Evolutionary conservation across 495 filamentous ascomycete species (phyloP).

Genomic region (Platismatia glauca): DNA sequence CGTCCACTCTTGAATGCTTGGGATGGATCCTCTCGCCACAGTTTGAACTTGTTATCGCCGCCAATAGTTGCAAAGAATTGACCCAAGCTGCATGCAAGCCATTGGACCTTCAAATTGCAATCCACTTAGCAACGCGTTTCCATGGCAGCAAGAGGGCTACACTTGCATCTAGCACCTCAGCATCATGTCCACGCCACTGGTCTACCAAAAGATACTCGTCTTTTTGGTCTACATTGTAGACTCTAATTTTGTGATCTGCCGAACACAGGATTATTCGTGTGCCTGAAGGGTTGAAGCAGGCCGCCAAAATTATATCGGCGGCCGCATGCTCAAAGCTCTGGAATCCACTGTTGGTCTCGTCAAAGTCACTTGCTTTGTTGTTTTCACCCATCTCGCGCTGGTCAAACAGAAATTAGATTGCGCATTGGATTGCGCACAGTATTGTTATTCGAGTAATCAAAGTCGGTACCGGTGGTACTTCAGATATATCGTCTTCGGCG

Average conservation of each 20-base stretch:
- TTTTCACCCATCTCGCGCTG: background rate
- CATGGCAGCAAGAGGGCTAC: constrained; percentile 3
- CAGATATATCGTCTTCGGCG: no score
- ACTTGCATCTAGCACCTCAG: constrained; percentile 79
- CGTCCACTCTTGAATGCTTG: constrained; percentile 60
- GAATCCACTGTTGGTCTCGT: constrained; percentile 35
- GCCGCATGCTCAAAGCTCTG: constrained; percentile 61
- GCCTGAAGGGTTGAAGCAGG: constrained; percentile 66
- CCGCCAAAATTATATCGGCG: constrained; percentile 44
- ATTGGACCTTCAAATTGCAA: constrained; percentile 57
- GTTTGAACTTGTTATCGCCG: constrained; percentile 76
- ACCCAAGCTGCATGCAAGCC: constrained; percentile 58
- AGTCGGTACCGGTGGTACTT: no score
- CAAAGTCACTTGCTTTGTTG: background rate
- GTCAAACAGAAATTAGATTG: background rate
- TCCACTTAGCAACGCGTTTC: constrained; percentile 5
- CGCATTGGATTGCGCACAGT: no score
- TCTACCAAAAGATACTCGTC: constrained; percentile 73
- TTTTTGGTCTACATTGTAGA: constrained; percentile 74
- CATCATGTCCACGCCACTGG: constrained; percentile 83
- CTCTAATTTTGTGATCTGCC: constrained; percentile 85
- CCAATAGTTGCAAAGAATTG: constrained; percentile 61
- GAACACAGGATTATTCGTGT: constrained; percentile 84
- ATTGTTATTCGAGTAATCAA: no score
- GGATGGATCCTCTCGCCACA: constrained; percentile 82